Conservation (phyloP, 1,139 yeast genomes). For the Pichia sp. region DNA sequence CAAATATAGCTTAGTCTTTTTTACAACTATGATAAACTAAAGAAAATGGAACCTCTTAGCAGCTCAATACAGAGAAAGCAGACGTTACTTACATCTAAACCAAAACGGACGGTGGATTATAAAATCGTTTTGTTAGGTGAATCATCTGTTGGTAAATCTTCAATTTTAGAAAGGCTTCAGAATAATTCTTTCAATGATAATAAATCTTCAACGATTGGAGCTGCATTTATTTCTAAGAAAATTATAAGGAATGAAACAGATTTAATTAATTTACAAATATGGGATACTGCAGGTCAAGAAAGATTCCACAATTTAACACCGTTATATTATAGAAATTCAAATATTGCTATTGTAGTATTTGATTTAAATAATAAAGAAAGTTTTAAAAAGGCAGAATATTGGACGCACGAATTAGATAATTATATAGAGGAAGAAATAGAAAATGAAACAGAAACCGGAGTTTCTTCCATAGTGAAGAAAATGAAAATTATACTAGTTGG, state of each 20-base stretch:
- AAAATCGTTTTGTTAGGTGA: slow-evolving; percentile 59
- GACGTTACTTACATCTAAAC: slow-evolving; percentile 15
- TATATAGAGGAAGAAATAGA: slow-evolving; percentile 29
- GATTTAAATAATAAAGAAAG: slow-evolving; percentile 45
- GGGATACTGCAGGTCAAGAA: slow-evolving; percentile 96
- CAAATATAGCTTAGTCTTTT: no score
- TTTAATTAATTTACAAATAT: slow-evolving; percentile 39
- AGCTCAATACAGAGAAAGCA: background rate
- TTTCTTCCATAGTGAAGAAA: no score
- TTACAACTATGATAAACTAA: no score
- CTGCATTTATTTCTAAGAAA: slow-evolving; percentile 63
- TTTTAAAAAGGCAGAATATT: slow-evolving; percentile 49
- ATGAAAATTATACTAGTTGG: slow-evolving; percentile 43
- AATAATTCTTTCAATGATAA: slow-evolving; percentile 54
- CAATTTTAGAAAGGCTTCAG: slow-evolving; percentile 57
- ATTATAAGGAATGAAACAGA: slow-evolving; percentile 33
- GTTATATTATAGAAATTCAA: slow-evolving; percentile 85
- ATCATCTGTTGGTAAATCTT: slow-evolving; percentile 63
- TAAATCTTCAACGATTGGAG: slow-evolving; percentile 65
- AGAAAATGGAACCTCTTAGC: no score
- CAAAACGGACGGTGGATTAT: slow-evolving; percentile 29
- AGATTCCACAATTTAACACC: slow-evolving; percentile 86
- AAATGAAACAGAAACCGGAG: slow-evolving; percentile 2
- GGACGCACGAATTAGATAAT: slow-evolving; percentile 45
- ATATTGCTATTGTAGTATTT: slow-evolving; percentile 80